Percentiles rank a stretch among this genome's conserved stretches.
Conservation (phyloP, 2,329 filamentous ascomycete species). For the Coleophoma eucalyptorum region DNA sequence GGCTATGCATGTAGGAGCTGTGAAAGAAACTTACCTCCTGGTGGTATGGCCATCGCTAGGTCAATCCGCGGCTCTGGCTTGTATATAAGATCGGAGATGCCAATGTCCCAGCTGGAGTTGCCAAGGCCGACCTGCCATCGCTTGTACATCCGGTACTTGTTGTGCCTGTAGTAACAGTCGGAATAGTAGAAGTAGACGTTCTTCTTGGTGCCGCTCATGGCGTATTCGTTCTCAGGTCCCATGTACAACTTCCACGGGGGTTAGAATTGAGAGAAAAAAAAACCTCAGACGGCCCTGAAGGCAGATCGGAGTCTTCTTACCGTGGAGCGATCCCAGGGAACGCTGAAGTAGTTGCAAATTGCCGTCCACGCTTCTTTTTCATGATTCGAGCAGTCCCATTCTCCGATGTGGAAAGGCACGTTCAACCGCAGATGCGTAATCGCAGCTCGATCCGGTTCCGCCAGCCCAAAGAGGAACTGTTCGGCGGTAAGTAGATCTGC, state of each 20-base stretch:
- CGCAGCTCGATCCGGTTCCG: conserved; percentile 7
- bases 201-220: background rate
- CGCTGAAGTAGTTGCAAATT: conserved; percentile 17
- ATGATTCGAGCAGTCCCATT: background rate
- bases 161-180: conserved; percentile 11
- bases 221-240: conserved; percentile 1
- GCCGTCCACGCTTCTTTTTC: conserved; percentile 4
- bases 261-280: too few species aligned
- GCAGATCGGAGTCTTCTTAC: conserved; percentile 2
- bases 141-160: conserved; percentile 10
- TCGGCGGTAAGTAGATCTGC: conserved; percentile 7
- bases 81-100: conserved; percentile 11
- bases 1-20: too few species aligned
- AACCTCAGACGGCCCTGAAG: too few species aligned
- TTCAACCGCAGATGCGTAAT: conserved; percentile 14
- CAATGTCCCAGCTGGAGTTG: conserved; percentile 12
- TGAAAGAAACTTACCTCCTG: too few species aligned
- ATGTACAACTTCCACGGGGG: conserved; percentile 8
- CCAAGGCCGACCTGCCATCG: conserved; percentile 13
- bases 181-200: conserved; percentile 17
- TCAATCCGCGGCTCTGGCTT: conserved; percentile 11
- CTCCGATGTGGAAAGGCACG: conserved; percentile 3
- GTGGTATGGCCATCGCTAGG: background rate
- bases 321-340: conserved; percentile 12
- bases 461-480: conserved; percentile 13